Conservation (phyloP, 768 basidiomycete genomes). For the Termitomyces sp. region DNA sequence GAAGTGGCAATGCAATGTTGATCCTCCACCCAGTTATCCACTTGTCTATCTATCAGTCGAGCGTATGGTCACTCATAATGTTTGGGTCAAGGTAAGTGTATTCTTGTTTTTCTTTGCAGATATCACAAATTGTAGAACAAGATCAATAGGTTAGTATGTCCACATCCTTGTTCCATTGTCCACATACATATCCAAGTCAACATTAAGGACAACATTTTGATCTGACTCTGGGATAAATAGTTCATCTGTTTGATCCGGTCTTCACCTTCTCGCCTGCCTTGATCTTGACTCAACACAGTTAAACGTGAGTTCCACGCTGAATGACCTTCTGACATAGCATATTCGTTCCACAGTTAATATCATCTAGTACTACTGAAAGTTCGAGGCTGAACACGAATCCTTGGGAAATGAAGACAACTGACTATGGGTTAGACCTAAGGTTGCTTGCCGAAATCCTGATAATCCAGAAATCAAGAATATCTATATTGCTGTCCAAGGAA, state of each 20-base stretch:
- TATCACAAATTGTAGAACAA: not conserved
- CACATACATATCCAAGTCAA: not conserved
- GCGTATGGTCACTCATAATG: not conserved
- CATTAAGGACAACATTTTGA: not conserved
- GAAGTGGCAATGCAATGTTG: too few species aligned
- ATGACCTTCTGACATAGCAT: too few species aligned
- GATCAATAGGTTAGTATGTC: not conserved
- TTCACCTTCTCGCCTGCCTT: not conserved
- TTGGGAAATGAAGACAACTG: not conserved
- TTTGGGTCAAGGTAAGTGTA: not conserved
- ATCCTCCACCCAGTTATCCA: too few species aligned
- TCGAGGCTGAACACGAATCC: not conserved
- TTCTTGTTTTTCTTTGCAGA: not conserved
- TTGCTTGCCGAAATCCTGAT: not conserved
- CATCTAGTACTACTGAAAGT: not conserved
- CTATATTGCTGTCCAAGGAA: not conserved
- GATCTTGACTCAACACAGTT: not conserved
- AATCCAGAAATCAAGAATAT: not conserved
- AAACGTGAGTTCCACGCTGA: not conserved
- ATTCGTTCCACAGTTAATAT: not conserved
- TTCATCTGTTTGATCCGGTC: not conserved
- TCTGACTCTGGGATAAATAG: not conserved
- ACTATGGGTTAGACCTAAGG: not conserved
- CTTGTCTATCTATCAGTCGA: too few species aligned
- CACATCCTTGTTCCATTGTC: not conserved